These are phyloP conservation scores for Erysimum cheiri DNA, from an alignment of 441 rosid species.

Conservation along the genomic window DNA sequence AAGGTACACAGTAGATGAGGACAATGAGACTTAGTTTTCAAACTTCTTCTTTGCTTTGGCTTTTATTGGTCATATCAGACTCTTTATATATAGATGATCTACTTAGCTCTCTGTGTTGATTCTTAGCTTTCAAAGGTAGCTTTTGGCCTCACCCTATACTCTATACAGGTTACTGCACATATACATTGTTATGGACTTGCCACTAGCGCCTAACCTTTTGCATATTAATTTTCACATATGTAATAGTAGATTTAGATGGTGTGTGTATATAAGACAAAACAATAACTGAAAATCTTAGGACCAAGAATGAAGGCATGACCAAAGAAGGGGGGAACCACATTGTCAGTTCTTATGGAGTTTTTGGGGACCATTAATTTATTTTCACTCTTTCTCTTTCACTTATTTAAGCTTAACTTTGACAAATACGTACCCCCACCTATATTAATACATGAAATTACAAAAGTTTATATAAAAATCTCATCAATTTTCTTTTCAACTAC, in stretches of 20 bases:
- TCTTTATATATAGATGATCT: slow-evolving; percentile 38
- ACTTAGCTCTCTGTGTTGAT: slow-evolving; percentile 46
- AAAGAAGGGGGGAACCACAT: slow-evolving; percentile 44
- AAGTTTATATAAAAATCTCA: not conserved
- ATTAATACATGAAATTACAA: slow-evolving; percentile 18
- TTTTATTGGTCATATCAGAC: slow-evolving; percentile 41
- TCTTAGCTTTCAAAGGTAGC: slow-evolving; percentile 43
- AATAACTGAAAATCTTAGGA: slow-evolving; percentile 44
- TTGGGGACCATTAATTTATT: slow-evolving; percentile 40
- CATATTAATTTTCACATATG: slow-evolving; percentile 21
- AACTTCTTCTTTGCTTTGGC: slow-evolving; percentile 44
- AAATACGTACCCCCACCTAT: slow-evolving; percentile 30
- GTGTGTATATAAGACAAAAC: slow-evolving; percentile 31
- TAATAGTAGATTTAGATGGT: slow-evolving; percentile 15
- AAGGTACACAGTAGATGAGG: slow-evolving; percentile 41
- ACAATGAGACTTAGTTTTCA: slow-evolving; percentile 48
- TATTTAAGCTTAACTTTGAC: slow-evolving; percentile 45
- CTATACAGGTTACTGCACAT: slow-evolving; percentile 43
- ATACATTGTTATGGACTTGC: slow-evolving; percentile 42
- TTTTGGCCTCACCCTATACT: slow-evolving; percentile 47
- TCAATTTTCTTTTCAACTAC: slow-evolving; percentile 37
- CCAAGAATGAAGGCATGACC: slow-evolving; percentile 44
- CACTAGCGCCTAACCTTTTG: slow-evolving; percentile 35
- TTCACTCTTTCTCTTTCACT: slow-evolving; percentile 41
- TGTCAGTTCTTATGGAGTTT: slow-evolving; percentile 41